A percentile compares a stretch with the other conserved stretches of the same genome.
These are phyloP conservation scores for Linum usitatissimum DNA, from an alignment of 345 rosid species.

Conservation along the genomic window DNA sequence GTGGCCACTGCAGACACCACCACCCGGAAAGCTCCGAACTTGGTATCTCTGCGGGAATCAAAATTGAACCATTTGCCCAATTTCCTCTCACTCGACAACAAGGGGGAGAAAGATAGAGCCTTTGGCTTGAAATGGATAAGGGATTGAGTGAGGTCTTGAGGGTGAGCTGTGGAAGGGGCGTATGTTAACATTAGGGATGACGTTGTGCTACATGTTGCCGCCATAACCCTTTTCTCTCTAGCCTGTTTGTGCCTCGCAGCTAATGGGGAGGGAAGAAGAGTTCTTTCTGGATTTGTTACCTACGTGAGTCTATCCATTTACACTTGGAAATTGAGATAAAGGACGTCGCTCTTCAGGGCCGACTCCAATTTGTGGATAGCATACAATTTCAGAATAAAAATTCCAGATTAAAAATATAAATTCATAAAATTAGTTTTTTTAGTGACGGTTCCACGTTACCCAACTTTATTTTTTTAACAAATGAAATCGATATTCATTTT, in stretches of 20 bases:
- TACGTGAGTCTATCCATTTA: constrained; percentile 5
- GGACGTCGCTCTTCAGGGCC: not conserved
- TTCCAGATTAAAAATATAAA: not conserved
- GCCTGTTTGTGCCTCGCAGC: not conserved
- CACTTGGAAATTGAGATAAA: constrained; percentile 5
- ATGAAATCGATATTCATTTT: too few relatives aligned
- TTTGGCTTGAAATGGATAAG: constrained; percentile 43
- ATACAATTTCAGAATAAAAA: constrained; percentile 1
- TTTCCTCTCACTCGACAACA: constrained; percentile 23
- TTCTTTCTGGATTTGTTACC: not conserved
- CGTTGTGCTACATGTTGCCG: constrained; percentile 34
- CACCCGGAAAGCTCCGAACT: constrained; percentile 18
- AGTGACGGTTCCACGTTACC: too few relatives aligned
- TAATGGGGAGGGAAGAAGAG: not conserved
- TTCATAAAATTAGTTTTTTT: too few relatives aligned
- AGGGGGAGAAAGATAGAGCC: constrained; percentile 27
- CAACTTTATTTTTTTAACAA: too few relatives aligned
- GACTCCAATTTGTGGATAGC: not conserved
- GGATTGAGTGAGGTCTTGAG: constrained; percentile 43
- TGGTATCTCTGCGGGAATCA: constrained; percentile 11
- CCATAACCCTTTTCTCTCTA: constrained; percentile 27
- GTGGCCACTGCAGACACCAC: constrained; percentile 31
- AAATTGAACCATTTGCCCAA: constrained; percentile 15
- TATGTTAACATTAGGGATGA: constrained; percentile 46
- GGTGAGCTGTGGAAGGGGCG: constrained; percentile 35